Base-by-base conservation (phyloP, 2,329 filamentous ascomycete species). In the Diaporthe sp. region DNA sequence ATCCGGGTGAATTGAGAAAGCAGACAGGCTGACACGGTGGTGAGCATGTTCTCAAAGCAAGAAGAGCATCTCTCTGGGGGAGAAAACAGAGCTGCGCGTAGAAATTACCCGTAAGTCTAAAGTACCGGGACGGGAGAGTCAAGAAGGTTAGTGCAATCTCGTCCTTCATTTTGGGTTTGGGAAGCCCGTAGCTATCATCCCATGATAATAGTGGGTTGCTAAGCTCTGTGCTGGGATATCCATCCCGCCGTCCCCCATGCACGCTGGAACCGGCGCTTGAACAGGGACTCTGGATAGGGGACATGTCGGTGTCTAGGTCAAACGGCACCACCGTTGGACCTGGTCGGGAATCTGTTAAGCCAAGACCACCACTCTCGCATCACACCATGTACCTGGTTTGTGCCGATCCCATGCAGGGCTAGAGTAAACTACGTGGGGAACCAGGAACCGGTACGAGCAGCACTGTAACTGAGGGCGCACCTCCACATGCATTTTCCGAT, bases 361-460 rank as follows among this genome's bases (percentile, higher is more conserved):
- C 34, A 7, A 6, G 49, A 69, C 65, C 65, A 28, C 10, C 9
- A 6, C 4, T 4, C 42, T 25, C 39, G 4, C 42, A 19, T 39
- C 46, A 19, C 22, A 8, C 34, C 6, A 42, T 5, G 65, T 69
- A 69, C 34, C 65, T 6, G 34, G 1, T 4, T 9, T 42, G 4
- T 69, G 65, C 65, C n/a, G 65, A 69, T 69, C 49, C 34, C 49
- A 25, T 69, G 65, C 34, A 69, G 65, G 34, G 34, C n/a, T 55
- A 55, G 13, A 19, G 31, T 53, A 39, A 68, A 53, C 46, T 53
- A 39, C 65, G 49, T 69, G 65, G 46, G 65, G 65, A 55, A 42
- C 49, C 49, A 69, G 65, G 49, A 69, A 69, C 65, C 65, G 65
- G 65, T 55, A 42, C 65, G 31, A 69, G 65, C 34, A 39, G 34